These are phyloP conservation scores for Juglanconis sp. DNA, from an alignment of 2,329 filamentous ascomycete species.

Conservation along the genomic window DNA sequence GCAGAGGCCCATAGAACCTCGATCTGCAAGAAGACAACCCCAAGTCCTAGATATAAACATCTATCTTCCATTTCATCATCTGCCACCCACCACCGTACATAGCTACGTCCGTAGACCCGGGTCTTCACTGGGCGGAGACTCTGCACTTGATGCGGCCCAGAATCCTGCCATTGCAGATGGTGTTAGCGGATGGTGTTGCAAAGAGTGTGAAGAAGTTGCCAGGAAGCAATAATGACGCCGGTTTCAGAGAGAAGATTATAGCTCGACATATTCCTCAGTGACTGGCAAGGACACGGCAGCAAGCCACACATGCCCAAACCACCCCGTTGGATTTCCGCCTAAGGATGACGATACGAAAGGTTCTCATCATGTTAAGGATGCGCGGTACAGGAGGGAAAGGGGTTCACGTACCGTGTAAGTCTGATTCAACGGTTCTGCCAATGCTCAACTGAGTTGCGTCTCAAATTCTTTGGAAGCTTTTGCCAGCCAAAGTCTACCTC, in stretches of 20 bases:
- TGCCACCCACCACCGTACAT: too few species aligned
- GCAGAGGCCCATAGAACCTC: too few species aligned
- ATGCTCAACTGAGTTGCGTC: not conserved
- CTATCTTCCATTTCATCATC: too few species aligned
- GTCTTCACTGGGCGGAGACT: too few species aligned
- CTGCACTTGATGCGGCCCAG: too few species aligned
- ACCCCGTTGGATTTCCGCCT: constrained; percentile 63
- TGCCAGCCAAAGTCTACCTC: constrained; percentile 14
- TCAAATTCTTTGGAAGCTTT: not conserved
- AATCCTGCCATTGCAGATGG: not conserved
- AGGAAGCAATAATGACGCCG: too few species aligned
- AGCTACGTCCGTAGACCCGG: too few species aligned
- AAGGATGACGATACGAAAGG: constrained; percentile 89
- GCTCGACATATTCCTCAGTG: constrained; percentile 34
- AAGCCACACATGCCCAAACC: constrained; percentile 27
- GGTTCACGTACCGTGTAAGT: constrained; percentile 4
- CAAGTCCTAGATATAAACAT: too few species aligned
- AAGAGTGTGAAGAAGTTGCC: not conserved
- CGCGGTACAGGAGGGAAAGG: not conserved
- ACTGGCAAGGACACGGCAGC: constrained; percentile 24
- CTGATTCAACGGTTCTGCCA: not conserved
- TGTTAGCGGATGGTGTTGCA: not conserved
- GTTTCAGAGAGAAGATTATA: constrained; percentile 53
- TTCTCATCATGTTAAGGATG: constrained; percentile 70
- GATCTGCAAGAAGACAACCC: too few species aligned